A percentile compares a stretch with the other conserved stretches of the same genome.
These are phyloP conservation scores for Mycosarcoma mackinlayi DNA, from an alignment of 1,284 basidiomycete genomes.

Conservation along the genomic window DNA sequence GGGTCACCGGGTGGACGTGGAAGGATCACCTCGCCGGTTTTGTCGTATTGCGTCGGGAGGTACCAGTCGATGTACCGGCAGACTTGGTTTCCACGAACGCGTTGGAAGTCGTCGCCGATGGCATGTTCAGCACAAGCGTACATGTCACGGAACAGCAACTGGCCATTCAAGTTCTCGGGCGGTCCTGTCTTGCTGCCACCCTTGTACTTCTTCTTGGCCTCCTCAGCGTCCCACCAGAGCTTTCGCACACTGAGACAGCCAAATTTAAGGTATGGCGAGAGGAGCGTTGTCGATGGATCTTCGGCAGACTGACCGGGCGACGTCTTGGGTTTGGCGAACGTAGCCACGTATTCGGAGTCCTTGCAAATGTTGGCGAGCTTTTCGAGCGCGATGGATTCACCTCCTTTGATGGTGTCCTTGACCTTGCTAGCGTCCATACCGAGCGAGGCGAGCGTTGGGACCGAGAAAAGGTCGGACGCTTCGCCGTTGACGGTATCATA, in stretches of 20 bases:
- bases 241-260: slow-evolving; percentile 70
- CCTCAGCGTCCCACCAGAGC: slow-evolving; percentile 56
- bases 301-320: slow-evolving; percentile 44
- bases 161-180: slow-evolving; percentile 58
- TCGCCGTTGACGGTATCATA: slow-evolving; percentile 70
- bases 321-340: slow-evolving; percentile 72
- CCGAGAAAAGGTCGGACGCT: slow-evolving; percentile 69
- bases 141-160: slow-evolving; percentile 71
- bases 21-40: slow-evolving; percentile 65
- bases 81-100: slow-evolving; percentile 70
- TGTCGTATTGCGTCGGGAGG: slow-evolving; percentile 70
- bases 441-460: slow-evolving; percentile 71
- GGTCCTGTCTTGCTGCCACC: slow-evolving; percentile 44
- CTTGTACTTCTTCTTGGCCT: slow-evolving; percentile 55
- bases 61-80: slow-evolving; percentile 71
- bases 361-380: slow-evolving; percentile 70
- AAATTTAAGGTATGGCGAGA: slow-evolving; percentile 72
- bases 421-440: slow-evolving; percentile 67
- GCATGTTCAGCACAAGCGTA: slow-evolving; percentile 70
- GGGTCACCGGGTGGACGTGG: slow-evolving; percentile 69
- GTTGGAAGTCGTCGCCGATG: slow-evolving; percentile 68
- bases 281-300: slow-evolving; percentile 65
- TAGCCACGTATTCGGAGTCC: slow-evolving; percentile 69
- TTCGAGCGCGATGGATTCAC: slow-evolving; percentile 71
- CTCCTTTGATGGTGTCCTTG: slow-evolving; percentile 70